These are phyloP conservation scores for Daucus carota DNA, from an alignment of 129 eudicot genomes.

Conservation along the genomic window DNA sequence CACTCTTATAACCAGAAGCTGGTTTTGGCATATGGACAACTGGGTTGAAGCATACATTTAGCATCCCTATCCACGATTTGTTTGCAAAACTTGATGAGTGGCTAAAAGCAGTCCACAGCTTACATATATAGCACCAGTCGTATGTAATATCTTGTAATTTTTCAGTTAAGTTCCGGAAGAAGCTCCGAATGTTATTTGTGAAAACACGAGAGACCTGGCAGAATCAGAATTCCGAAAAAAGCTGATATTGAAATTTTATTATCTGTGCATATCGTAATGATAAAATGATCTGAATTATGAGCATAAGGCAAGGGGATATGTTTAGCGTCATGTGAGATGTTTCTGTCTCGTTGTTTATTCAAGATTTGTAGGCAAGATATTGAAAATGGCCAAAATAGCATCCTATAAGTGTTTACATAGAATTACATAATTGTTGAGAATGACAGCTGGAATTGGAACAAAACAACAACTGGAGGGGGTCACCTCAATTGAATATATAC, in stretches of 20 bases:
- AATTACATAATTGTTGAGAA: background rate
- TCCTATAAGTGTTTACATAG: background rate
- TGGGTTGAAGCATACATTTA: background rate
- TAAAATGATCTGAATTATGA: background rate
- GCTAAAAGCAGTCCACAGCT: background rate
- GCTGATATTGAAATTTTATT: no score
- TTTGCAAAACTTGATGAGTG: background rate
- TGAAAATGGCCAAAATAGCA: background rate
- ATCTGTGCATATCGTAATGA: no score
- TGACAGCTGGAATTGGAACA: background rate
- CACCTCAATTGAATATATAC: background rate
- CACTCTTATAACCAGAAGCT: background rate
- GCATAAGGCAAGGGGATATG: background rate
- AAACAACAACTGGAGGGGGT: background rate
- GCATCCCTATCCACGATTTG: background rate
- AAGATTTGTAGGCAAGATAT: background rate
- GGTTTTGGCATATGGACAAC: background rate
- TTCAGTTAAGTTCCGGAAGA: no score
- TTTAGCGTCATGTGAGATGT: slow-evolving; percentile 1
- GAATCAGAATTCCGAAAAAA: no score
- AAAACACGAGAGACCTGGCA: background rate
- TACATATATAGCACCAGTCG: no score
- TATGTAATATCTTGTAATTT: no score
- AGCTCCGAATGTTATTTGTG: background rate
- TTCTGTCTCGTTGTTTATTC: background rate